Conservation (phyloP, 1,139 yeast genomes). For the Yamadazyma songkhlaensis region DNA sequence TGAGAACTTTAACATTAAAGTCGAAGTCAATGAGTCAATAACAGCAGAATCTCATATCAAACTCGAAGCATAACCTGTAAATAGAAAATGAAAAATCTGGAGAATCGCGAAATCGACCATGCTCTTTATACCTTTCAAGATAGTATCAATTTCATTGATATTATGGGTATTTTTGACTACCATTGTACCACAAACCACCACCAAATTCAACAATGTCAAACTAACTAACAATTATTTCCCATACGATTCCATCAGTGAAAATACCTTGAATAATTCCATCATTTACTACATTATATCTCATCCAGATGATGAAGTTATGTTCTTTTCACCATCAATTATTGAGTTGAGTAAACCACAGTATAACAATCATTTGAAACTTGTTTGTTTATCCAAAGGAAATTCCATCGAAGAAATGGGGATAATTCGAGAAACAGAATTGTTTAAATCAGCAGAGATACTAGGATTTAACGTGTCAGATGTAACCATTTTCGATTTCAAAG, state of each 20-base stretch:
- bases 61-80: too few relatives aligned
- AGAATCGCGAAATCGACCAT: neutral
- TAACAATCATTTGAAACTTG: slow-evolving; percentile 50
- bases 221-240: slow-evolving; percentile 30
- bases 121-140: slow-evolving; percentile 4
- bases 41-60: too few relatives aligned
- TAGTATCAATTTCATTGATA: slow-evolving; percentile 22
- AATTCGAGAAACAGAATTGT: slow-evolving; percentile 57
- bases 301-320: slow-evolving; percentile 99
- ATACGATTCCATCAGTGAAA: slow-evolving; percentile 32
- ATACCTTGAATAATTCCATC: slow-evolving; percentile 31
- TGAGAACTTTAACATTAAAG: too few relatives aligned
- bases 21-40: too few relatives aligned
- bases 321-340: slow-evolving; percentile 78
- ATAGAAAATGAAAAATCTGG: too few relatives aligned
- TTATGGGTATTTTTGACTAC: slow-evolving; percentile 43
- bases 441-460: slow-evolving; percentile 53
- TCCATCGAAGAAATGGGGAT: slow-evolving; percentile 63
- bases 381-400: slow-evolving; percentile 80
- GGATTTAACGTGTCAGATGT: slow-evolving; percentile 49
- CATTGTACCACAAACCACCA: slow-evolving; percentile 34
- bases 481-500: slow-evolving; percentile 54
- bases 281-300: slow-evolving; percentile 76
- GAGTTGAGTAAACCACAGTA: slow-evolving; percentile 49
- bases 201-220: slow-evolving; percentile 28